A percentile compares a stretch with the other conserved stretches of the same genome.
Evolutionary conservation across 495 filamentous ascomycete genomes (phyloP).

Genomic region (Entonaema liquescens): DNA sequence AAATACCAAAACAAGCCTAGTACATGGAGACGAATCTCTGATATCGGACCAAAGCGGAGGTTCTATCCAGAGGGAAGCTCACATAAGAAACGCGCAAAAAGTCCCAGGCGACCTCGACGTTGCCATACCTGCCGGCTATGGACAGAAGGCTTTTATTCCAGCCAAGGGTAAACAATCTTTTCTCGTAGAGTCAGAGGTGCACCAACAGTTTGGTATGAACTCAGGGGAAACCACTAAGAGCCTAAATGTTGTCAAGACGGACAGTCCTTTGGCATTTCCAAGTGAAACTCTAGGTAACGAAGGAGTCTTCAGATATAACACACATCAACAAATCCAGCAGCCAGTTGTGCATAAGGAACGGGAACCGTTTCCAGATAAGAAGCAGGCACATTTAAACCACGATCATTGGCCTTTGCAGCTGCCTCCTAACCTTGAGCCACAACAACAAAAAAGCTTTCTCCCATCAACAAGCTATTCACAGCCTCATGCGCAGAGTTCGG

Average conservation of each 20-base stretch:
- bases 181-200: background rate
- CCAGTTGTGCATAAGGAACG: background rate
- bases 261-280: slow-evolving; percentile 5
- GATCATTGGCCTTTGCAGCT: background rate
- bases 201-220: background rate
- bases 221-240: background rate
- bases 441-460: background rate
- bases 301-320: background rate
- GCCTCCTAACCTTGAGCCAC: slow-evolving; percentile 3
- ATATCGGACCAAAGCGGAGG: background rate
- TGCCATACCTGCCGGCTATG: background rate
- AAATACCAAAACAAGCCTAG: background rate
- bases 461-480: background rate
- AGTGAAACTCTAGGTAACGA: background rate
- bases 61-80: background rate
- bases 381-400: background rate
- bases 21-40: background rate
- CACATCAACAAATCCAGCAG: slow-evolving; percentile 3
- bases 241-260: slow-evolving; percentile 8
- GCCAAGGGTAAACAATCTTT: background rate
- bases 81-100: background rate
- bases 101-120: background rate
- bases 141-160: background rate
- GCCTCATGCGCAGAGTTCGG: background rate
- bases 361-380: background rate